phyloP scores from a whole-genome alignment of 139 green algal genomes.

The Chlorella sp. region DNA sequence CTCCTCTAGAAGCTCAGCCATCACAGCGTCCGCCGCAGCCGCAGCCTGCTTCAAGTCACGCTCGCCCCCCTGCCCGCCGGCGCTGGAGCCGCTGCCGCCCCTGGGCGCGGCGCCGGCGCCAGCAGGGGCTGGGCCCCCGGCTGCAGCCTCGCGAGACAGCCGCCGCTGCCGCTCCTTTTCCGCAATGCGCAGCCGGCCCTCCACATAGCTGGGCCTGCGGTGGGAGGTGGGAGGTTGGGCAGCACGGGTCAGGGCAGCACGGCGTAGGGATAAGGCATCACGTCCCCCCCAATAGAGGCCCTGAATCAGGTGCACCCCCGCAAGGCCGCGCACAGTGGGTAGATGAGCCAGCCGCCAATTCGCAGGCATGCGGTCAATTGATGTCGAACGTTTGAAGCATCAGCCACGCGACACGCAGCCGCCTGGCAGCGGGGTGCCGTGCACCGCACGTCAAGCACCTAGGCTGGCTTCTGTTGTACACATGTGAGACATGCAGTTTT shows the following conservation, averaged over 20 bases:
- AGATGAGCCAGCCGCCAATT: no score
- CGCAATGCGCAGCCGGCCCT: constrained; percentile 55
- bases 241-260: no score
- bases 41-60: constrained; percentile 26
- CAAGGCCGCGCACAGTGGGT: no score
- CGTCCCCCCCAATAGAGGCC: no score
- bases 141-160: constrained; percentile 2
- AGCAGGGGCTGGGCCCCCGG: not conserved
- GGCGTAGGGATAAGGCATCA: not conserved
- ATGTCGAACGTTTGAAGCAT: no score
- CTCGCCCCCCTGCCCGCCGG: not conserved
- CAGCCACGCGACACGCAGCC: no score
- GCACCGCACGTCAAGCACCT: no score
- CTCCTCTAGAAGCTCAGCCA: constrained; percentile 54
- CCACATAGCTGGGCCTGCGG: constrained; percentile 53
- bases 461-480: no score
- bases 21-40: constrained; percentile 49
- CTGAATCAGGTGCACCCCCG: no score
- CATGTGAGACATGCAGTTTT: no score
- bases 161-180: constrained; percentile 56
- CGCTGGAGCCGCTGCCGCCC: not conserved
- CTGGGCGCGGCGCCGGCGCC: not conserved
- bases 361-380: no score
- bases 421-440: no score
- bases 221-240: not conserved